Evolutionary conservation across 495 filamentous ascomycete species (phyloP).

Genomic region (Parathielavia appendiculata): DNA sequence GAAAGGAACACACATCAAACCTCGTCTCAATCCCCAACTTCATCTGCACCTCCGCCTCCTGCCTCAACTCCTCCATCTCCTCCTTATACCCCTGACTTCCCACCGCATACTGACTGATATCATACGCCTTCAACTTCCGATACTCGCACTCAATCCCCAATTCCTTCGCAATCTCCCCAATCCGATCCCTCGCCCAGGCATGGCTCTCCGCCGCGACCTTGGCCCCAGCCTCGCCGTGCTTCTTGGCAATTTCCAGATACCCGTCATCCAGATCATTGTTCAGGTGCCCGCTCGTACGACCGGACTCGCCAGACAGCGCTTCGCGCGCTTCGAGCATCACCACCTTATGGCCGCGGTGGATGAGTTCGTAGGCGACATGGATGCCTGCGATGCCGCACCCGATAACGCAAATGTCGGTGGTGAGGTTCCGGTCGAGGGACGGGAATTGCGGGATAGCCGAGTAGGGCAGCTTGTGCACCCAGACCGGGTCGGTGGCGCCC

Average conservation of each 20-base stretch:
- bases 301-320: slow-evolving; percentile 49
- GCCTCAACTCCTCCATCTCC: slow-evolving; percentile 34
- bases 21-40: slow-evolving; percentile 39
- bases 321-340: slow-evolving; percentile 53
- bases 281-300: slow-evolving; percentile 52
- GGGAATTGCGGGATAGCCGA: slow-evolving; percentile 43
- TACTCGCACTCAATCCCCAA: slow-evolving; percentile 55
- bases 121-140: slow-evolving; percentile 42
- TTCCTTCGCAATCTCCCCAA: slow-evolving; percentile 44
- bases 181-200: slow-evolving; percentile 47
- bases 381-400: slow-evolving; percentile 55
- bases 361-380: slow-evolving; percentile 49
- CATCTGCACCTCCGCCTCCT: slow-evolving; percentile 41
- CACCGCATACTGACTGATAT: slow-evolving; percentile 35
- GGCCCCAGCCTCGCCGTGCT: slow-evolving; percentile 47
- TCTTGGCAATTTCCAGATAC: slow-evolving; percentile 46
- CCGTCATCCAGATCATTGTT: slow-evolving; percentile 50
- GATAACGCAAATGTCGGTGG: slow-evolving; percentile 49
- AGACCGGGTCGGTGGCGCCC: slow-evolving; percentile 47
- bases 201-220: slow-evolving; percentile 50
- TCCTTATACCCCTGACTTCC: slow-evolving; percentile 36
- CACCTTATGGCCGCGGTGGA: slow-evolving; percentile 45
- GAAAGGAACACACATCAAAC: slow-evolving; percentile 31
- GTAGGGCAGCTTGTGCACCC: slow-evolving; percentile 49
- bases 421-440: slow-evolving; percentile 32